Evolutionary conservation across 2,329 filamentous ascomycete genomes (phyloP).

Genomic region (Paramyrothecium sp.): DNA sequence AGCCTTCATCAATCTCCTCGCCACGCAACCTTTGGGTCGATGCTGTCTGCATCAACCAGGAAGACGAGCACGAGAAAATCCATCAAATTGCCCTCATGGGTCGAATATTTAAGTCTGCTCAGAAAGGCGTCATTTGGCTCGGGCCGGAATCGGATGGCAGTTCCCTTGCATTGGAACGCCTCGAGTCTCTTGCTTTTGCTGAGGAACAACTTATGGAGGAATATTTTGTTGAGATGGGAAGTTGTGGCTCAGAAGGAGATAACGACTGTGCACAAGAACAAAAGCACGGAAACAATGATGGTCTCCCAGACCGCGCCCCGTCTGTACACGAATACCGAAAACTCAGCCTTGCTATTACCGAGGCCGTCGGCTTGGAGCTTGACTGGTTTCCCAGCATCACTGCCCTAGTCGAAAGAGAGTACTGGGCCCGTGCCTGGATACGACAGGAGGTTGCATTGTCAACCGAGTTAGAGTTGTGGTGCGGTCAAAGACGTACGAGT

Average conservation of each 20-base stretch:
- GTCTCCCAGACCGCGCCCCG: too few relatives aligned
- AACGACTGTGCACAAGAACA: too few relatives aligned
- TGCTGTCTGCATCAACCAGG: background rate
- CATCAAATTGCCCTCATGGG: background rate
- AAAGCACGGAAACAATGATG: too few relatives aligned
- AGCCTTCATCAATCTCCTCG: background rate
- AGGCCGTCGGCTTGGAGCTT: background rate
- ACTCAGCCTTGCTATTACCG: too few relatives aligned
- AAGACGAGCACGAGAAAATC: background rate
- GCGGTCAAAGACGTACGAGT: background rate
- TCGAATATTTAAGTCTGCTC: background rate
- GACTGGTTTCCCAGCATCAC: background rate
- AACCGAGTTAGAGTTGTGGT: background rate
- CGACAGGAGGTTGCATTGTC: background rate
- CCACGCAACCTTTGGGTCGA: background rate
- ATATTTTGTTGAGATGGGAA: too few relatives aligned
- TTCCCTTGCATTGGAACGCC: background rate
- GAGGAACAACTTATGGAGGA: background rate
- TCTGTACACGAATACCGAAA: too few relatives aligned
- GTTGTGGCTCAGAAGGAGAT: too few relatives aligned
- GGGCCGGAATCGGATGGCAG: background rate
- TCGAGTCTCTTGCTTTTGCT: background rate
- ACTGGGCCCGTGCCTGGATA: background rate
- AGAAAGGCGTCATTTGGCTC: background rate
- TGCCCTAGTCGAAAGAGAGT: background rate